A percentile compares a stretch with the other conserved stretches of the same genome.
Conservation (phyloP, 495 filamentous ascomycete genomes). For the Penicillium salamii region DNA sequence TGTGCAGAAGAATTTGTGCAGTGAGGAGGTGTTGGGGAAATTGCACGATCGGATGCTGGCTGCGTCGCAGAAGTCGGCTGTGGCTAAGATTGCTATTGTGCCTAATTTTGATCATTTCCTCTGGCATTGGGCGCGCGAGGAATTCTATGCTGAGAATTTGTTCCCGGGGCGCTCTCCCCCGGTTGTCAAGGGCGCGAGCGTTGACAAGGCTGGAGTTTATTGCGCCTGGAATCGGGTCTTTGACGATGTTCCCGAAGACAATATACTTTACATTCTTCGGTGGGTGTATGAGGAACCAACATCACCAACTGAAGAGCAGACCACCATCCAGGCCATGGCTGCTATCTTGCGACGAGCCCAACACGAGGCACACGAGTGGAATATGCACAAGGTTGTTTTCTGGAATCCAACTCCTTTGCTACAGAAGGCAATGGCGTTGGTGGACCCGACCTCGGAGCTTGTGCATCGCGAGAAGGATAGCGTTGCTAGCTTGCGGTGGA, state of each 20-base stretch:
- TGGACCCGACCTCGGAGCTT: conserved; percentile 47
- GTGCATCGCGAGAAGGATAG: conserved; percentile 61
- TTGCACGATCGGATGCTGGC: conserved; percentile 30
- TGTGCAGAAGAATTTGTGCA: conserved; percentile 37
- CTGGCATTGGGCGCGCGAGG: conserved; percentile 88
- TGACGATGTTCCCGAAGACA: conserved; percentile 51
- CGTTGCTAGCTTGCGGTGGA: conserved; percentile 65
- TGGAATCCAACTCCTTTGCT: conserved; percentile 63
- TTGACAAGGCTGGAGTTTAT: conserved; percentile 58
- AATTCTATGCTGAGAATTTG: conserved; percentile 66
- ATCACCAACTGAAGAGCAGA: conserved; percentile 36
- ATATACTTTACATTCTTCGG: conserved; percentile 75
- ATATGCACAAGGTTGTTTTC: conserved; percentile 56
- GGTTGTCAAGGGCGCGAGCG: conserved; percentile 65
- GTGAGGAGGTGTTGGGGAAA: conserved; percentile 27
- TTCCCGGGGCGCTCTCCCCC: conserved; percentile 42
- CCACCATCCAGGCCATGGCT: conserved; percentile 43
- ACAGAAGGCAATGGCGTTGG: conserved; percentile 55
- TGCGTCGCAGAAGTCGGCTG: conserved; percentile 30
- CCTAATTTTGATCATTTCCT: conserved; percentile 70
- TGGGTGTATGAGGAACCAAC: conserved; percentile 63
- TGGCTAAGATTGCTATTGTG: conserved; percentile 58
- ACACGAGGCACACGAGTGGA: conserved; percentile 54
- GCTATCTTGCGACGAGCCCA: conserved; percentile 53
- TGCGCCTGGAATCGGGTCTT: conserved; percentile 80